Evolutionary conservation across 371 early-diverging fungal genomes (phyloP).

Genomic region (Cokeromyces recurvatus): DNA sequence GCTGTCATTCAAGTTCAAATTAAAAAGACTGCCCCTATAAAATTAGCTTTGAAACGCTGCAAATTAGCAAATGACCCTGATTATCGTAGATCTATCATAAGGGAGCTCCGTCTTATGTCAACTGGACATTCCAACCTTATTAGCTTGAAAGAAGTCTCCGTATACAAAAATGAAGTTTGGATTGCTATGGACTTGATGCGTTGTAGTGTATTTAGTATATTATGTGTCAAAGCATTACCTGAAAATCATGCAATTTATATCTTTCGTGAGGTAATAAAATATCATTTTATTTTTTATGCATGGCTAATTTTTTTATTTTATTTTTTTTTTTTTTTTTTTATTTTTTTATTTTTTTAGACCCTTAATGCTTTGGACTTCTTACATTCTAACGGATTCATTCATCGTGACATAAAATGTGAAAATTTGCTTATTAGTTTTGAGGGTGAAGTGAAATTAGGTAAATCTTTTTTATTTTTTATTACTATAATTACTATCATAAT

Average conservation of each 20-base stretch:
- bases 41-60: slow-evolving; percentile 40
- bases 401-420: slow-evolving; percentile 50
- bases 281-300: no score
- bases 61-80: slow-evolving; percentile 36
- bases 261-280: slow-evolving; percentile 34
- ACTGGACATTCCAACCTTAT: slow-evolving; percentile 40
- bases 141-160: slow-evolving; percentile 31
- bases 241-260: slow-evolving; percentile 42
- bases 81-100: slow-evolving; percentile 39
- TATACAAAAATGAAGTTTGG: slow-evolving; percentile 39
- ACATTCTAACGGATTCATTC: slow-evolving; percentile 41
- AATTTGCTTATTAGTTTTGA: slow-evolving; percentile 37
- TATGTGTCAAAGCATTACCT: slow-evolving; percentile 35
- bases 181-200: slow-evolving; percentile 50
- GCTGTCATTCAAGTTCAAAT: slow-evolving; percentile 21
- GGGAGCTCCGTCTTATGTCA: slow-evolving; percentile 46
- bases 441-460: slow-evolving; percentile 44
- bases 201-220: slow-evolving; percentile 43
- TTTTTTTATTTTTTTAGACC: slow-evolving; percentile 8
- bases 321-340: neutral
- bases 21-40: slow-evolving; percentile 1
- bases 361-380: slow-evolving; percentile 37
- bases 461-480: no score
- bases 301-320: neutral
- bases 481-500: no score